Conservation (phyloP, 805 yeast species). For the Lipomyces oligophaga region DNA sequence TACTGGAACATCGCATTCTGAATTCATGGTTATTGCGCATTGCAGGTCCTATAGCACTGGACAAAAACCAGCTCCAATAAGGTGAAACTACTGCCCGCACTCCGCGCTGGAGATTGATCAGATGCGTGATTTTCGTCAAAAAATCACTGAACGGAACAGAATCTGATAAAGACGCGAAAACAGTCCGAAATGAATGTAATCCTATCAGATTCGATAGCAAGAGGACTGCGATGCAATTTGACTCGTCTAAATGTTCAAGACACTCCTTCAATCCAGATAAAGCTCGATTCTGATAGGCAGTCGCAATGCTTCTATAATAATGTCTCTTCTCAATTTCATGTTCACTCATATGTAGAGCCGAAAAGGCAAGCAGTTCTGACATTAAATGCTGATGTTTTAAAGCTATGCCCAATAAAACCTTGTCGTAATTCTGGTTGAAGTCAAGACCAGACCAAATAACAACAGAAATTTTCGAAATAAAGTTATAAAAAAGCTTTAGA, state of each 20-base stretch:
- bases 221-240: neutral
- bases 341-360: neutral
- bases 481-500: too few relatives aligned
- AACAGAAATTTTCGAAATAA: too few relatives aligned
- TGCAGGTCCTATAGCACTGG: neutral
- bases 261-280: neutral
- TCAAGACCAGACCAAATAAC: too few relatives aligned
- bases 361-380: neutral
- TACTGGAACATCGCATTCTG: neutral
- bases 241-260: neutral
- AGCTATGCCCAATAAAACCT: neutral
- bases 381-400: neutral
- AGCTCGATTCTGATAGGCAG: neutral
- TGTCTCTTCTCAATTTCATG: neutral
- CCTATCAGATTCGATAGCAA: neutral
- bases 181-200: neutral
- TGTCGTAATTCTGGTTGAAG: too few relatives aligned
- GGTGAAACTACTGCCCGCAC: neutral
- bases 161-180: neutral
- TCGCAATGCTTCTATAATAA: neutral
- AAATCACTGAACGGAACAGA: neutral
- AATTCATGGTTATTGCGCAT: neutral
- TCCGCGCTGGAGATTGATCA: neutral
- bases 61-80: neutral
- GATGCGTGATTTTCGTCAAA: neutral